Evolutionary conservation across 495 filamentous ascomycete genomes (phyloP), one percentile per base, ranked within the genome.

Genomic region (Elasticomyces elasticus): DNA sequence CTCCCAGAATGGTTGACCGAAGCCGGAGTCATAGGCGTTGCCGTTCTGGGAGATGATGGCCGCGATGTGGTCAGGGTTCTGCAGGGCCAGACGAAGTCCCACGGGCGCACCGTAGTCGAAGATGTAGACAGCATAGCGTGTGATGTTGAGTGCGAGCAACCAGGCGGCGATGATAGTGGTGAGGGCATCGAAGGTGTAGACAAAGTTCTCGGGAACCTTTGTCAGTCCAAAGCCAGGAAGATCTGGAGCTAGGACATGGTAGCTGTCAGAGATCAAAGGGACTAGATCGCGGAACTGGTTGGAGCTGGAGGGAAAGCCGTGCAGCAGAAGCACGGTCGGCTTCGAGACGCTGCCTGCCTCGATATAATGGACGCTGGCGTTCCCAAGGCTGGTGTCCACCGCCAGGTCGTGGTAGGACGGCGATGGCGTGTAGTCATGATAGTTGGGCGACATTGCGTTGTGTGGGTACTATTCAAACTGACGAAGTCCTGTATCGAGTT

Each of bases 101-200:
- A 69, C 70, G 0, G 81, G 79, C 0, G 81, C 79, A 31, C 81
- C 81, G 65, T 83, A 84, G 67, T 85, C 81, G 62, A 84, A 84
- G 54, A 84, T 74, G 64, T 81, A 85, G 24, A 83, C 59, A 17
- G 72, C 67, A 65, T 75, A 82, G 30, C 68, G 73, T 7, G 47
- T 59, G 40, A 82, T 67, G 11, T 64, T 56, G 13, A 79, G 67
- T 20, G 64, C 60, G 20, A 72, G 68, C 20, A 79, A 62, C 52
- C 81, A 79, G 6, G 67, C 69, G 5, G 55, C 61, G 5, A 81
- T 68, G n/a, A 73, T 75, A 19, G 40, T 63, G 2, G 79, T 65
- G 5, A 80, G 64, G 52, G 62, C 72, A 23, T 66, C 73, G 58
- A 82, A 82, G 51, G 53, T 66, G 65, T 80, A 83, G 26, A 64